phyloP scores from a whole-genome alignment of 768 basidiomycete genomes.

The Suillus sp. region DNA sequence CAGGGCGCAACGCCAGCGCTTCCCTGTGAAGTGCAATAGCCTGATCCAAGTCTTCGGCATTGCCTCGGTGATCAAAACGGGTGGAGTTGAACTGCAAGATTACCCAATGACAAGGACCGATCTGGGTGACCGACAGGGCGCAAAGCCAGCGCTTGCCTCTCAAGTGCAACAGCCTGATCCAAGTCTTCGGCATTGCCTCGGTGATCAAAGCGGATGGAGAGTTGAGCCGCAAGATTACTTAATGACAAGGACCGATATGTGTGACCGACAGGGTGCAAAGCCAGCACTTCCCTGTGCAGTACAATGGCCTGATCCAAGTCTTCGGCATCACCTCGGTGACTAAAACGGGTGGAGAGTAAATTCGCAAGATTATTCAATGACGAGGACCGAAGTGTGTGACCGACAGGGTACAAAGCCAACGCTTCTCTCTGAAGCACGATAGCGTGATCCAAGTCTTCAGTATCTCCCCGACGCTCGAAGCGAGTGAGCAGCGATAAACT shows the following conservation, averaged over 20 bases:
- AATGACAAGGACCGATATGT: no score
- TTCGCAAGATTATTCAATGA: no score
- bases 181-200: not conserved
- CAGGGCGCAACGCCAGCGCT: not conserved
- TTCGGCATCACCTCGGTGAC: no score
- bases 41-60: not conserved
- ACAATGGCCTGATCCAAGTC: no score
- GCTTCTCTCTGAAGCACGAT: no score
- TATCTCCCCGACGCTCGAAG: no score
- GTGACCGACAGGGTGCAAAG: not conserved
- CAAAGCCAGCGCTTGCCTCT: not conserved
- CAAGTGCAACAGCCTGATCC: not conserved
- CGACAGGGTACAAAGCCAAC: no score
- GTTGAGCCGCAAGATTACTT: not conserved
- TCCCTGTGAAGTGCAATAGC: not conserved
- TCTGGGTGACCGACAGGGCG: not conserved
- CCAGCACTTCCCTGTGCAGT: no score
- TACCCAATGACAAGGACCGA: not conserved
- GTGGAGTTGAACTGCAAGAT: not conserved
- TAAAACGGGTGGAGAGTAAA: no score
- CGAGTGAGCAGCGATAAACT: no score
- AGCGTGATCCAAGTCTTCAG: no score
- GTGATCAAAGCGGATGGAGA: not conserved
- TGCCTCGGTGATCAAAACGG: not conserved
- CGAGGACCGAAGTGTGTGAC: no score